Evolutionary conservation across 2,329 filamentous ascomycete species (phyloP), one percentile per base, ranked within the genome.

Genomic region (Penicillium vulpinum): DNA sequence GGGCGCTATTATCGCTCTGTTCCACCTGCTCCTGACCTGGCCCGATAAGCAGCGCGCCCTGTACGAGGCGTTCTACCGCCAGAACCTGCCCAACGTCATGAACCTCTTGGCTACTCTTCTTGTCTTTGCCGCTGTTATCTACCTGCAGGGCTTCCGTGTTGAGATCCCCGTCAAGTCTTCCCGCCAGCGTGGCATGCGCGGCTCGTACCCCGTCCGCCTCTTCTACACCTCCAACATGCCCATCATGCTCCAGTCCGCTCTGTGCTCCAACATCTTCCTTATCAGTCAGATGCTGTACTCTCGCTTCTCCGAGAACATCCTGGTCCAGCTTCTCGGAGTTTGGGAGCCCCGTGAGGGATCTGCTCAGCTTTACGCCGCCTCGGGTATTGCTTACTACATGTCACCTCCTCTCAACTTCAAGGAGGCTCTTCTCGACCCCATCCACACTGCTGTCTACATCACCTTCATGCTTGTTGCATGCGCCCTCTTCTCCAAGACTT

Each of bases 181-280:
- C 70, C 92, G 94, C 81, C 94, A 99, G 86, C 92, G 94, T 84
- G 94, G 94, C 79, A 94, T 96, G 76, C 93, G 94, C 72, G 95
- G 93, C 73, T 96, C 92, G 39, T 99, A 97, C 86, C 94, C 94
- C 71, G 87, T 99, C 77, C 93, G 95, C 73, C 90, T 99, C 59
- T 99, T 99, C 87, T 99, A 99, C 83, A 99, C 94, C 75, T 97
- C 92, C 77, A 99, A 99, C 89, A 99, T 99, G 95, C 94, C 94
- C 75, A 99, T 99, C 81, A 99, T 99, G 94, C 85, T 99, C 77
- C 95, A 99, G 83, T 97, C 93, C 46, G 94, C 94, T 68, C 87
- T 99, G 67, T 96, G 91, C 67, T 97, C 93, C 84, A 99, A 99
- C 85, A 87, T 99, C 80, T 99, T 99, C 88, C 83, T 99, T 64